Base-by-base conservation (phyloP, 1,139 yeast genomes). In the Keqinozyma sinolaborantium region DNA sequence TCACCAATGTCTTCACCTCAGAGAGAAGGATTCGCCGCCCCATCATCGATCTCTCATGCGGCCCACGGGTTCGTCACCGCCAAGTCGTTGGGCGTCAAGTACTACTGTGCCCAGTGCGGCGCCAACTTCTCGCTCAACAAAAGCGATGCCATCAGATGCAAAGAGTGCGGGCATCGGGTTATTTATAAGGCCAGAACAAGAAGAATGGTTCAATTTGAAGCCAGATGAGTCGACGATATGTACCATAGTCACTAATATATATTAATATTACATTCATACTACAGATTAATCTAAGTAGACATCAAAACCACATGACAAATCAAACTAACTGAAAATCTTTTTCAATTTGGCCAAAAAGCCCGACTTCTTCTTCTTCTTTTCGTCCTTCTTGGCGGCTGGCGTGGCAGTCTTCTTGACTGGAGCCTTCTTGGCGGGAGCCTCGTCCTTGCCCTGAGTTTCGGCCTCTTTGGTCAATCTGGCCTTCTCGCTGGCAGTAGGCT, bases 101-200 rank as follows among this genome's bases (percentile, higher is more conserved):
- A 92, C 63, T 81, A 88, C 58, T 92, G 98, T 63, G 96, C 97
- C 29, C 95, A 88, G 67, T 92, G 98, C 64, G 95, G 97, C 9
- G 79, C 92, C 37, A 80, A 83, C 33, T 84, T 90, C 48, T 79
- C 95, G 5, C 76, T 92, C 49, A 83, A 90, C 37, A 87, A 92
- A 65, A 87, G 86, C 48, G 98, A 92, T 60, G 95, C 97, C 32
- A 95, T 92, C 44, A 85, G 98, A 69, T 92, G 98, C 69, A 90
- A 90, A 64, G 95, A 90, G 51, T 92, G 98, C 63, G 98, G 98
- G 40, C 98, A 92, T 65, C 83, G 98, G 65, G 97, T 92, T 42
- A 71, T 92, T 45, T 87, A 92, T 70, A 92, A 92, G 70, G 95
- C 96, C 44, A 82, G 98, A 70, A 90, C 97, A 30, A 84, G 90